Conservation (phyloP, 345 rosid species). For the Murraya koenigii region DNA sequence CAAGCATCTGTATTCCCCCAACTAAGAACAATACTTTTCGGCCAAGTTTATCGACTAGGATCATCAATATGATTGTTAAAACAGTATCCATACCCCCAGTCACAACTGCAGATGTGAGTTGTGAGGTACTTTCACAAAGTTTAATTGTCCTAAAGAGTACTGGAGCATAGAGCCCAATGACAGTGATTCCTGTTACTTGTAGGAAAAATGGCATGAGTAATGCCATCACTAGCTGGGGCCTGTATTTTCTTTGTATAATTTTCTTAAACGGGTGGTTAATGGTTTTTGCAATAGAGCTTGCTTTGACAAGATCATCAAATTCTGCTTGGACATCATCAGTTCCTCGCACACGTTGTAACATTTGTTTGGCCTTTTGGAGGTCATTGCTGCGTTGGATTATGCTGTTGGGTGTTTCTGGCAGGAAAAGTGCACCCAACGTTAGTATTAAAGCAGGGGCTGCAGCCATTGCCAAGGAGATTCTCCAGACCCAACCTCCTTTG, state of each 20-base stretch:
- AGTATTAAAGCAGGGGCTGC: constrained; percentile 31
- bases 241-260: constrained; percentile 20
- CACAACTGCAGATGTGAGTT: constrained; percentile 21
- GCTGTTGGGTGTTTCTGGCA: constrained; percentile 41
- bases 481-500: constrained; percentile 36
- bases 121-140: constrained; percentile 31
- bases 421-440: constrained; percentile 21
- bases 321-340: constrained; percentile 31
- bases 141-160: constrained; percentile 35
- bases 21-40: constrained; percentile 29
- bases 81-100: constrained; percentile 24
- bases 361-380: constrained; percentile 21
- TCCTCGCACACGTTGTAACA: constrained; percentile 24
- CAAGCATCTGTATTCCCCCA: constrained; percentile 35
- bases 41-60: constrained; percentile 30
- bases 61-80: constrained; percentile 30
- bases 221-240: constrained; percentile 35
- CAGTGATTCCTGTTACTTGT: constrained; percentile 41
- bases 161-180: constrained; percentile 45
- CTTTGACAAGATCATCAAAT: constrained; percentile 29
- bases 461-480: constrained; percentile 32
- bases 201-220: constrained; percentile 34
- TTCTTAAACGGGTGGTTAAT: constrained; percentile 28
- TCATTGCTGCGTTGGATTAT: constrained; percentile 30
- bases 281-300: not conserved